phyloP scores from a whole-genome alignment of 352 stramenopile genomes.

The Globisporangium camurandrum region DNA sequence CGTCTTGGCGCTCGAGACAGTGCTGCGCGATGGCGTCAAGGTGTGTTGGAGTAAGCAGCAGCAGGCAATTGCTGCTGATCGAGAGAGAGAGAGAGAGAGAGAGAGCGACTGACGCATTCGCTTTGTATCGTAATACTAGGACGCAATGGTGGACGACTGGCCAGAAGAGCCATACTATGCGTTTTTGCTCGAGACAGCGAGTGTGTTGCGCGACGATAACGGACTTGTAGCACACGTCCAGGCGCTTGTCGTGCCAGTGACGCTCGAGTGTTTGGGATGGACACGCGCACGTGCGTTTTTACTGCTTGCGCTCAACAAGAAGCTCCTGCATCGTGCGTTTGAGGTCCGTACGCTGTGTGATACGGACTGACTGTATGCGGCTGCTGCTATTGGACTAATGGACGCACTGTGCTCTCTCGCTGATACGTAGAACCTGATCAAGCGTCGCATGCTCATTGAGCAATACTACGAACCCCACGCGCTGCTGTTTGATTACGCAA shows the following conservation, averaged over 20 bases:
- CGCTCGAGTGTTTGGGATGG: constrained; percentile 57
- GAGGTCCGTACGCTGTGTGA: constrained; percentile 17
- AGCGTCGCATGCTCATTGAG: constrained; percentile 48
- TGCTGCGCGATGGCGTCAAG: constrained; percentile 65
- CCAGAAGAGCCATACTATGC: constrained; percentile 68
- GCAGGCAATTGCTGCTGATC: no score
- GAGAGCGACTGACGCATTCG: neutral
- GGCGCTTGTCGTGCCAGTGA: constrained; percentile 17
- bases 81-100: neutral
- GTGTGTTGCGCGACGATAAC: constrained; percentile 61
- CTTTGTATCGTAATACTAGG: constrained; percentile 17
- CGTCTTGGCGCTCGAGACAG: constrained; percentile 51
- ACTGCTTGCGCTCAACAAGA: constrained; percentile 62
- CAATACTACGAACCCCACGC: constrained; percentile 53
- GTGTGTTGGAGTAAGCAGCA: no score
- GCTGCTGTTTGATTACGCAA: constrained; percentile 60
- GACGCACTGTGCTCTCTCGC: constrained; percentile 2
- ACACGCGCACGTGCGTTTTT: constrained; percentile 56
- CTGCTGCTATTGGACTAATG: neutral
- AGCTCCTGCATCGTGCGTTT: constrained; percentile 64
- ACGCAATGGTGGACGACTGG: constrained; percentile 36
- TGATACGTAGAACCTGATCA: constrained; percentile 46
- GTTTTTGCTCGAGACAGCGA: constrained; percentile 52
- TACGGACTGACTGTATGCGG: neutral
- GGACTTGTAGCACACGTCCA: constrained; percentile 52